phyloP scores from a whole-genome alignment of 192 early-diverging fungal species.

The Entomortierella parvispora region DNA sequence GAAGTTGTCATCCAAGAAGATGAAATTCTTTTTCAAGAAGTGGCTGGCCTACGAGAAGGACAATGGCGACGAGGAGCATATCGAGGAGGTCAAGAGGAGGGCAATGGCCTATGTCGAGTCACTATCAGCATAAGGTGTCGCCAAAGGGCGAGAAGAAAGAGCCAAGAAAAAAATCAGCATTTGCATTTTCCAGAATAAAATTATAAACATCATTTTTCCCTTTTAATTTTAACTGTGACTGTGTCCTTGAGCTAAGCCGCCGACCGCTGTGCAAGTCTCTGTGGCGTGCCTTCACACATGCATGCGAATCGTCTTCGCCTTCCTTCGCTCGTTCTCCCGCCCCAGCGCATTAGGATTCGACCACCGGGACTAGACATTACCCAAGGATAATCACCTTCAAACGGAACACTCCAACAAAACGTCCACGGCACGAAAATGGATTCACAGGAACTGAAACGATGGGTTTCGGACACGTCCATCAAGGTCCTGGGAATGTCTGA shows the following conservation, averaged over 20 bases:
- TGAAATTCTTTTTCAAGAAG: conserved; percentile 99
- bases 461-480: conserved; percentile 75
- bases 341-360: no score
- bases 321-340: no score
- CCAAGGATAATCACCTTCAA: not conserved
- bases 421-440: conserved; percentile 18
- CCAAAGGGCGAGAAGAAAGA: not conserved
- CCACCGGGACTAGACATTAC: no score
- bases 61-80: conserved; percentile 77
- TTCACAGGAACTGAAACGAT: conserved; percentile 57
- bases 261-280: no score
- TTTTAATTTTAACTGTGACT: not conserved
- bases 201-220: not conserved
- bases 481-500: conserved; percentile 77
- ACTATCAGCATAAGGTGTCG: conserved; percentile 33
- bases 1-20: conserved; percentile 96
- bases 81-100: conserved; percentile 89
- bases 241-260: no score
- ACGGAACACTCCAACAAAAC: not conserved
- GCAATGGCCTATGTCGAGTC: conserved; percentile 89
- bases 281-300: no score
- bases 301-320: not conserved
- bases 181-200: not conserved
- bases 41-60: conserved; percentile 96
- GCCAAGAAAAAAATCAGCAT: not conserved